Conservation (phyloP, 805 yeast species). For the Candida hispaniensis region DNA sequence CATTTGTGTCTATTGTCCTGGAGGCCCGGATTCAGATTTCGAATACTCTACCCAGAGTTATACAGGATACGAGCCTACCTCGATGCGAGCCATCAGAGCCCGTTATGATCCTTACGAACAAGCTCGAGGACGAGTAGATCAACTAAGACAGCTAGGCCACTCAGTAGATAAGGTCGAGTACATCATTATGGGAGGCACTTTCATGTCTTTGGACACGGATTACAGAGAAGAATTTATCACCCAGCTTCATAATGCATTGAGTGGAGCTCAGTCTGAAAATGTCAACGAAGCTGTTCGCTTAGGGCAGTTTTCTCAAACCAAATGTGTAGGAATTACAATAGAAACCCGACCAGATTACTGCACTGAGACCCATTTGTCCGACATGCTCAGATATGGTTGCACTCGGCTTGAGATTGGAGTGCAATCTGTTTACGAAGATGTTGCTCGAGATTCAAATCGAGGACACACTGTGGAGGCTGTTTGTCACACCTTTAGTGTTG, state of each 20-base stretch:
- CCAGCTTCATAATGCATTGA: slow-evolving; percentile 85
- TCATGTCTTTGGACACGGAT: slow-evolving; percentile 85
- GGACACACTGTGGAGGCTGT: slow-evolving; percentile 97
- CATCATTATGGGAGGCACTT: slow-evolving; percentile 98
- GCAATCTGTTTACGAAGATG: slow-evolving; percentile 94
- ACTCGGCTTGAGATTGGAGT: slow-evolving; percentile 96
- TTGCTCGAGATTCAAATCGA: slow-evolving; percentile 94
- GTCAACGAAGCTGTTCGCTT: slow-evolving; percentile 83
- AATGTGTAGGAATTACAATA: slow-evolving; percentile 96
- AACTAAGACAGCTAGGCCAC: slow-evolving; percentile 88
- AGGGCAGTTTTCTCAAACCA: slow-evolving; percentile 89
- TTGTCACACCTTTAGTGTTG: slow-evolving; percentile 86
- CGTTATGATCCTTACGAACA: slow-evolving; percentile 98
- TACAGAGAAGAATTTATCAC: slow-evolving; percentile 85
- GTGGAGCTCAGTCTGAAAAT: slow-evolving; percentile 80
- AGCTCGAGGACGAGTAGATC: slow-evolving; percentile 95
- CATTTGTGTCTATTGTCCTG: slow-evolving; percentile 96
- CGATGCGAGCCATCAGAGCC: slow-evolving; percentile 98
- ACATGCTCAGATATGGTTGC: slow-evolving; percentile 93
- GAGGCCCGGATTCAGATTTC: slow-evolving; percentile 97
- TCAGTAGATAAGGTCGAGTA: slow-evolving; percentile 96
- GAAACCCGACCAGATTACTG: slow-evolving; percentile 98
- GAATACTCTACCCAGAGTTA: slow-evolving; percentile 97
- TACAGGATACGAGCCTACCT: slow-evolving; percentile 97
- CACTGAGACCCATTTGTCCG: slow-evolving; percentile 88